Percentiles rank a stretch among this genome's conserved stretches.
These are phyloP conservation scores for Tolypocladium inflatum DNA, from an alignment of 2,329 filamentous ascomycete species.

Conservation along the genomic window DNA sequence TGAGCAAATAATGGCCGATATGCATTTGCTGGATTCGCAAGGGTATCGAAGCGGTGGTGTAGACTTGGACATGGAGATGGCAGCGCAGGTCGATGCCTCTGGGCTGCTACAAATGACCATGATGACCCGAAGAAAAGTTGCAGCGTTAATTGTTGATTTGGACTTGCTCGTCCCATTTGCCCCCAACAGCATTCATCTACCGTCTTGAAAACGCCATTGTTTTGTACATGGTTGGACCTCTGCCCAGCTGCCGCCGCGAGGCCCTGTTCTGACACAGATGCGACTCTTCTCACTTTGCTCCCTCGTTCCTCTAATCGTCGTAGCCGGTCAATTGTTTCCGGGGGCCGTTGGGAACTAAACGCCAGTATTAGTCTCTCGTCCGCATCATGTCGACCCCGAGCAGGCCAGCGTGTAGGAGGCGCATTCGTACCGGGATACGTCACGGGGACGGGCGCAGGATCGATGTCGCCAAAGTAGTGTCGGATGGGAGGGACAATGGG, in stretches of 20 bases:
- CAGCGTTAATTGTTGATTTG: neutral
- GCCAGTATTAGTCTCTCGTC: neutral
- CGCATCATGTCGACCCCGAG: neutral
- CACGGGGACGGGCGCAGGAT: constrained; percentile 64
- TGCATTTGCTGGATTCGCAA: neutral
- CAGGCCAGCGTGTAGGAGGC: neutral
- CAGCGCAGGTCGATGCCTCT: neutral
- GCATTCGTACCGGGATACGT: constrained; percentile 82
- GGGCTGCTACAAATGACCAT: neutral
- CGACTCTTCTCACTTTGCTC: neutral
- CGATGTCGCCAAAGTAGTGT: constrained; percentile 61
- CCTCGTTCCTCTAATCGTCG: constrained; percentile 36
- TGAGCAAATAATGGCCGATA: neutral
- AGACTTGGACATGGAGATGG: neutral
- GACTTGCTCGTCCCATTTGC: neutral
- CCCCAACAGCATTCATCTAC: neutral
- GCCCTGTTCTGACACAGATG: neutral
- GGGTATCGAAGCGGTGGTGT: neutral
- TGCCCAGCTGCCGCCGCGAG: neutral
- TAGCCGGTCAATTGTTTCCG: constrained; percentile 52
- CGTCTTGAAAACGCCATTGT: constrained; percentile 3
- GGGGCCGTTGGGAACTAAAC: constrained; percentile 45
- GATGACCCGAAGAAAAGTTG: neutral
- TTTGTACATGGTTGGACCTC: constrained; percentile 3
- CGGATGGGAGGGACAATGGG: constrained; percentile 66